Evolutionary conservation across 2,329 filamentous ascomycete species (phyloP).

Genomic region (Pezicula neosporulosa): DNA sequence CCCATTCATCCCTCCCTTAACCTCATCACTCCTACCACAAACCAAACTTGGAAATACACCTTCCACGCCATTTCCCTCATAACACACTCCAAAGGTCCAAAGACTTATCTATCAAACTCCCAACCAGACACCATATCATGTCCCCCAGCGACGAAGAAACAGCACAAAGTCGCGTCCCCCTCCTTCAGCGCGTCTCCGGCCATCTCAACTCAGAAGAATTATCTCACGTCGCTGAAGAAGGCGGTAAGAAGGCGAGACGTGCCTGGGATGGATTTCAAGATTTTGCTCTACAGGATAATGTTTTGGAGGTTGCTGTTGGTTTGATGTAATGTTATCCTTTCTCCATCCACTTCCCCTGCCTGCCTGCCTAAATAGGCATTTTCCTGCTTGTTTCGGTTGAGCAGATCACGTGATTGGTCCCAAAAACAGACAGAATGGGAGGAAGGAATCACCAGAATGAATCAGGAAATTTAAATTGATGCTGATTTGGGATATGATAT

Average conservation of each 20-base stretch:
- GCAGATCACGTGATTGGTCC: slow-evolving; percentile 1
- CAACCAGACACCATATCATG: too few relatives aligned
- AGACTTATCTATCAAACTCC: too few relatives aligned
- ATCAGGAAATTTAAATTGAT: background rate
- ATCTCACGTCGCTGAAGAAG: slow-evolving; percentile 18
- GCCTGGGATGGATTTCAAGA: slow-evolving; percentile 64
- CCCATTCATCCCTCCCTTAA: too few relatives aligned
- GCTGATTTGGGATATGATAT: slow-evolving; percentile 1
- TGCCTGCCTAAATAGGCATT: background rate
- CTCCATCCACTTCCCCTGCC: background rate
- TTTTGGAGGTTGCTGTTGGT: slow-evolving; percentile 72
- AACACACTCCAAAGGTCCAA: too few relatives aligned
- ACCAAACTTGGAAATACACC: too few relatives aligned
- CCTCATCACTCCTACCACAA: too few relatives aligned
- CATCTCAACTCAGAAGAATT: slow-evolving; percentile 6
- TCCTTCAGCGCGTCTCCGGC: too few relatives aligned
- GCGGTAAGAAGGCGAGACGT: slow-evolving; percentile 31
- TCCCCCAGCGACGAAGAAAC: too few relatives aligned
- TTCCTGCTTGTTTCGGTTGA: background rate
- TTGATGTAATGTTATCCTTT: slow-evolving; percentile 53
- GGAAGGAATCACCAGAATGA: too few relatives aligned
- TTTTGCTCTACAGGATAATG: slow-evolving; percentile 72
- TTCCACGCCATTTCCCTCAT: too few relatives aligned
- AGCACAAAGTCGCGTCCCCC: too few relatives aligned
- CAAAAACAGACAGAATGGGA: too few relatives aligned